Evolutionary conservation across 116 monocot species (phyloP), one percentile per base, ranked within the genome.

Genomic region (Iris pallida): DNA sequence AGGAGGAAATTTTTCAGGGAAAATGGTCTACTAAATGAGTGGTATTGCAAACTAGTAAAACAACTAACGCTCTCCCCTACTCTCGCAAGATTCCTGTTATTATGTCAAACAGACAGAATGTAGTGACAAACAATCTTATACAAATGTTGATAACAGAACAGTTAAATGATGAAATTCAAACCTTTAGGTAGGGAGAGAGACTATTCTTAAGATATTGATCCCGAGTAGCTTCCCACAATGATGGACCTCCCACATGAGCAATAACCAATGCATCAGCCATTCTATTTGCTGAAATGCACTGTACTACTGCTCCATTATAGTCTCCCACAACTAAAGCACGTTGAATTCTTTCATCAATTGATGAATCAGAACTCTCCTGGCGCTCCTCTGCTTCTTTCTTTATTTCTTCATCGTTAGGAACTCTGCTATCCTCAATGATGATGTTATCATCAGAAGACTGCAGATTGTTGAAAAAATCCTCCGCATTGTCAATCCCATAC

Each of bases 241-340:
- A 74, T 49, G 90, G 41, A 57, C 91, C 90, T 55, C 99, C 81
- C 43, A 88, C 74, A 82, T 93, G 76, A 16, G 99, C 88, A 84
- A 99, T 99, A 62, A 99, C 94, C 53, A 99, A 65, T 67, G 99
- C 94, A 88, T 99, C 99, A 62, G 99, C 88, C 86, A 93, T 79
- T 83, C 83, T 88, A 58, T 93, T 91, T n/a, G 94, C 86, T 60
- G 75, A 68, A 52, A 86, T 68, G 59, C 99, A 99, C 12, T 79
- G 82, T 13, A 45, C 71, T 68, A 93, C 99, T 49, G 99, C 99
- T 65, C 58, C 86, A 63, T 88, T 99, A 66, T 93, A 93, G 73
- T 99, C 99, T 58, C 99, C 93, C 66, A 99, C 83, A 63, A 99
- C 79, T 63, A 92, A 69, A 68, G 99, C 93, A 70, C 76, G 86